phyloP scores from a whole-genome alignment of 805 yeast genomes.

The Spathaspora arborariae region DNA sequence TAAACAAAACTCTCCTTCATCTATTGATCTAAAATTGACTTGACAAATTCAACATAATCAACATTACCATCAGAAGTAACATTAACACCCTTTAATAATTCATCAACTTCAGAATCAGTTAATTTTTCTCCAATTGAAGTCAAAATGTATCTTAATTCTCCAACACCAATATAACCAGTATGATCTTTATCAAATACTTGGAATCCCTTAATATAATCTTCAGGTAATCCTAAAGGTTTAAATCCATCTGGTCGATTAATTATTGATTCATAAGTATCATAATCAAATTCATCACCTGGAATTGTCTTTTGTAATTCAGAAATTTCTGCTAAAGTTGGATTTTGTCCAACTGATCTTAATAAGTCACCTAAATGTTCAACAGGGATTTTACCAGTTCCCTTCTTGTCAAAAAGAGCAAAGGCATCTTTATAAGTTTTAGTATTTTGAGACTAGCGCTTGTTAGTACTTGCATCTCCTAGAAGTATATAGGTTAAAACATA shows the following conservation, averaged over 20 bases:
- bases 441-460: slow-evolving; percentile 33
- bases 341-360: slow-evolving; percentile 95
- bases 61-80: slow-evolving; percentile 92
- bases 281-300: slow-evolving; percentile 58
- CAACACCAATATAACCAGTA: slow-evolving; percentile 95
- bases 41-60: slow-evolving; percentile 92
- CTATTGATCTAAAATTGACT: slow-evolving; percentile 86
- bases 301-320: slow-evolving; percentile 40
- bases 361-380: slow-evolving; percentile 84
- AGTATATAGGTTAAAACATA: not conserved
- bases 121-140: slow-evolving; percentile 96
- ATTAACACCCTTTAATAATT: slow-evolving; percentile 89
- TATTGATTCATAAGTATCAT: slow-evolving; percentile 70
- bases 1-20: not conserved
- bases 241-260: slow-evolving; percentile 86
- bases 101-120: slow-evolving; percentile 89
- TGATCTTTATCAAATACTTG: slow-evolving; percentile 96
- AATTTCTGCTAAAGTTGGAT: slow-evolving; percentile 91
- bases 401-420: slow-evolving; percentile 92
- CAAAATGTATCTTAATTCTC: slow-evolving; percentile 90
- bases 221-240: slow-evolving; percentile 83
- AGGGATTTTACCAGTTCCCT: slow-evolving; percentile 90
- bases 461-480: slow-evolving; percentile 11
- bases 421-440: slow-evolving; percentile 75
- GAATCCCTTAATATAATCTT: slow-evolving; percentile 85